Base-by-base conservation (phyloP, 805 yeast species). In the Wickerhamomyces bisporus region DNA sequence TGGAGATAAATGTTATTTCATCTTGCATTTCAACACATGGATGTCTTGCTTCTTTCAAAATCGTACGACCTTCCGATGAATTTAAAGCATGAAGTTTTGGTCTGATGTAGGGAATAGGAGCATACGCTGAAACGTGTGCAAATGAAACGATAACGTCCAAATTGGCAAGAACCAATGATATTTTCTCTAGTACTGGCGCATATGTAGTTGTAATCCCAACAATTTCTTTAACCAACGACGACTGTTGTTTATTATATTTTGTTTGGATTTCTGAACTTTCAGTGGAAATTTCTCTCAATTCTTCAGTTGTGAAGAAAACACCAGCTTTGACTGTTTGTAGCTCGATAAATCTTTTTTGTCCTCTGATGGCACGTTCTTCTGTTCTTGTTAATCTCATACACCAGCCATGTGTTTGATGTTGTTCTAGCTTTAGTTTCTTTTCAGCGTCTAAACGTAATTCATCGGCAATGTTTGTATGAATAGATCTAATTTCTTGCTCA, bases 11-110 rank as follows among this genome's bases (percentile, higher is more conserved):
- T n/a, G 77, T 72, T 37, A 89, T 67, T 44, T 86, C 96, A 45
- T 89, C 96, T 58, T 88, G 96, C 38, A 79, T 85, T 60, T 93
- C 98, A 52, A 93, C 68, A 45, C 95, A 87, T 7, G 98, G 98
- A 57, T 93, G 98, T 47, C 98, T 75, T 0, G 97, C 86, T n/a
- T 78, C 82, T 39, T 68, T 68, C 23, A 91, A 66, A 9, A 69
- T 57, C 5, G 86, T 68, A 26, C 60, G 64, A 40, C 89, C 70
- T 2, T 55, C 45, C 32, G 62, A 26, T 16, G 53, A 54, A 28
- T 73, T 68, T 36, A 82, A 61, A 4, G 78, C 70, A 40, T 80
- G 74, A 65, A 89, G 68, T 26, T 52, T 68, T 3, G 98, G 98
- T 44, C 79, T 77, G 2, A 79, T 76, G 56, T 83, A 93, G 6